phyloP scores from a whole-genome alignment of 2,329 filamentous ascomycete genomes.

The Cadophora malorum region DNA sequence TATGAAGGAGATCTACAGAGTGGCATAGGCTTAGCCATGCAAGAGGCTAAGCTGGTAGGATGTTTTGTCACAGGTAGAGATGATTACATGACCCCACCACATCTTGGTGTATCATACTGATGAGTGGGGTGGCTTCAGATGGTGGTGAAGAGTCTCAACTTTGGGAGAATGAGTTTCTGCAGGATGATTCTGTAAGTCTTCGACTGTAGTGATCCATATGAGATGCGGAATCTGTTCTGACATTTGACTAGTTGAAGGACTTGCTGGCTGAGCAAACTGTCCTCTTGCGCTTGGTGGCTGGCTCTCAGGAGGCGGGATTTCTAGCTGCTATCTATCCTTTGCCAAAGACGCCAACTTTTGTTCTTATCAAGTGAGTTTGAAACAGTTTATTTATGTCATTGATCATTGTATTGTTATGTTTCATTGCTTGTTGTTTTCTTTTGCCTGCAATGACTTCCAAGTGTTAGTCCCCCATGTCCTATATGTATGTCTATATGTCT shows the following conservation, averaged over 20 bases:
- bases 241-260: conserved; percentile 54
- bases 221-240: conserved; percentile 23
- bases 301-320: conserved; percentile 81
- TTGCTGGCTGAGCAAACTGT: conserved; percentile 69
- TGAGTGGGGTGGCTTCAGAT: conserved; percentile 57
- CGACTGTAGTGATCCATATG: neutral
- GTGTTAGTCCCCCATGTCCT: too few relatives aligned
- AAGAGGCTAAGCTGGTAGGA: conserved; percentile 76
- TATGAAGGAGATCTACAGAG: conserved; percentile 80
- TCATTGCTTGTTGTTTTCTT: neutral
- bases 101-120: conserved; percentile 16
- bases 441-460: too few relatives aligned
- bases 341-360: conserved; percentile 76
- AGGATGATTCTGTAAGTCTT: conserved; percentile 58
- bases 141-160: conserved; percentile 68
- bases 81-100: neutral
- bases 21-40: conserved; percentile 78
- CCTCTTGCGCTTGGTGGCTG: conserved; percentile 71
- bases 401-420: neutral
- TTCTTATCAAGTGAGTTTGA: conserved; percentile 72
- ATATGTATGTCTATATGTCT: too few relatives aligned
- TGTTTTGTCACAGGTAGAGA: conserved; percentile 79
- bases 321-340: conserved; percentile 83
- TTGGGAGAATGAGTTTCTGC: conserved; percentile 76
- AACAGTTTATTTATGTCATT: too few relatives aligned